Evolutionary conservation across 768 basidiomycete genomes (phyloP), one percentile per base, ranked within the genome.

Genomic region (Solioccasus polychromus): DNA sequence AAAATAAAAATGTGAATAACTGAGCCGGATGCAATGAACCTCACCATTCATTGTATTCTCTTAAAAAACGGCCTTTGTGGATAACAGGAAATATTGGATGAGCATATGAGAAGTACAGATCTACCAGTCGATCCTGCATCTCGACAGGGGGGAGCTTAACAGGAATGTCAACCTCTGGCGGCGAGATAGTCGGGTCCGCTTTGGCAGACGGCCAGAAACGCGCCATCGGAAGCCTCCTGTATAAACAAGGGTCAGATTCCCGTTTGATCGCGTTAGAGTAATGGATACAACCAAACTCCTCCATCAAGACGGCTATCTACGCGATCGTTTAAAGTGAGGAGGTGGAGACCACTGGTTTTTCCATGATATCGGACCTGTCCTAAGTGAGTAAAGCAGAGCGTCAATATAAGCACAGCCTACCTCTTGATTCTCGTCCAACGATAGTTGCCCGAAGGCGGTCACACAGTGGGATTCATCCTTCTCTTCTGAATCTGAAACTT

Each of bases 301-400:
- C 84, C 83, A 46, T 82, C 77, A 53, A 78, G 78, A 43, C 84
- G 79, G 47, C 79, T 76, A 52, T 88, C 85, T 26, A 78, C 77
- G 20, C 86, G 78, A 50, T 78, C 75, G 44, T 75, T 82, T 43
- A 77, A 72, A 15, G 78, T 79, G n/a, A 92, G 72, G 25, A 92
- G 70, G 50, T 88, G 83, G 22, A 92, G 69, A 8, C 90, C 90
- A 53, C 85, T 85, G 3, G 79, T 72, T 65, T 81, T 76, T 12
- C 90, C 88, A 47, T 93, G 92, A 60, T 84, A 94, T 45, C 92
- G 84, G 35, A 94, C 78, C 82, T 94, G 60, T 15, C n/a, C 26
- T 40, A 3, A 6, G 20, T 63, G 43, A 61, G 50, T 35, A 49
- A 50, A 48, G 9, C 28, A 20, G 10, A 36, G 17, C 15, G 28